Base-by-base conservation (phyloP, 2,329 filamentous ascomycete genomes). In the Alternaria hordeiaustralica region DNA sequence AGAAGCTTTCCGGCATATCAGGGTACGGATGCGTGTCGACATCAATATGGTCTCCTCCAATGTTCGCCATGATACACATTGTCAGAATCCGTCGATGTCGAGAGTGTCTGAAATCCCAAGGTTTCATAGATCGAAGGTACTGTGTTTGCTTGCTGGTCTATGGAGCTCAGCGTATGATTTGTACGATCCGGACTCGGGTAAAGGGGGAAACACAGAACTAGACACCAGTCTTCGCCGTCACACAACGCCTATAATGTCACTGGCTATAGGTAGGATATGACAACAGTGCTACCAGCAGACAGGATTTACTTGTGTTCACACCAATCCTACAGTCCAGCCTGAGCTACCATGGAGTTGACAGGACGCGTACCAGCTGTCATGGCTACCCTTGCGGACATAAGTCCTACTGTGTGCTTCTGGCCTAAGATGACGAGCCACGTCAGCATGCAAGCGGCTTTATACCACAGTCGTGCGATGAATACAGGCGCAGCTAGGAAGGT, bases 261-360 rank as follows among this genome's bases (percentile, higher is more conserved):
- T 54, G 18, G 28, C 50, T 55, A 55, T 41, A 57, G 26, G 50
- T 25, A 23, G 13, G 25, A 45, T 51, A 45, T 43, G 30, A 36
- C 25, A 5, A 41, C 5, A 13, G 30, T 10, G 33, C 30, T 26
- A 58, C 44, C 49, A 28, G 36, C 18, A 23, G 46, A 36, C 12
- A 6, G 44, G 64, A 49, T 18, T 55, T 41, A 66, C 50, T 41
- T 43, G 28, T 41, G 33, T 55, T 44, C 57, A 49, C 56, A 43
- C 6, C 10, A 8, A 54, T 55, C 25, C 25, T 15, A 45, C 44
- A 43, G 13, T 15, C 41, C 44, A 55, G 36, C 26, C n/a, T 30
- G 26, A 53, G 50, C n/a, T 15, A 21, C 28, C 18, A 53, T 23
- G 28, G 20, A 15, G 11, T 41, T 53, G 6, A 11, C 23, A 20